Base-by-base conservation (phyloP, 768 basidiomycete species). In the Leucogyrophana mollusca region DNA sequence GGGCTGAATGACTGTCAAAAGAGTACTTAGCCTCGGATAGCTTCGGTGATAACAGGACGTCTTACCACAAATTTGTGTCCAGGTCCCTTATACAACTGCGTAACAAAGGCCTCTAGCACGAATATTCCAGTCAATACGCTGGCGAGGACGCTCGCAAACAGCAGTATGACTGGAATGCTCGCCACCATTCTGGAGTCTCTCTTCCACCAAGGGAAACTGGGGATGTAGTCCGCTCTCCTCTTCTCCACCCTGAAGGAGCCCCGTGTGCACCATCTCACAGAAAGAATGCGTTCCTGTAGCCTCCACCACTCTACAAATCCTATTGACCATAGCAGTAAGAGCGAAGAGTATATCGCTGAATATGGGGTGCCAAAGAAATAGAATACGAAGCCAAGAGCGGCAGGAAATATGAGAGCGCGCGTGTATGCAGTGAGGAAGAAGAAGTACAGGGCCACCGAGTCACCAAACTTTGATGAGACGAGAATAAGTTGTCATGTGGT, bases 301-400 rank as follows among this genome's bases (percentile, higher is more conserved):
- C 88, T 79, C 95, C 95, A 99, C 73, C 83, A 86, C 64, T 97
- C 94, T 50, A 94, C 87, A 57, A 94, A 95, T 16, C 78, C 64
- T 38, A 92, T 74, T 0, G 87, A 85, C 90, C 94, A 99, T 3
- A 93, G 45, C n/a, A 83, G 78, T 38, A 95, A 69, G 17, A 89
- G 66, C 43, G 77, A 66, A 0, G 91, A 91, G 62, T 93, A 97
- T 4, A 79, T 37, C 9, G 87, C 77, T 8, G 86, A 85, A 66
- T 93, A 97, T 0, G 85, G 78, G 1, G 77, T 73, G 21, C 80
- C 78, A 57, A 87, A 75, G 66, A 82, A 77, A 69, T 83, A 91
- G 61, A 83, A 85, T 16, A 79, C 40, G 38, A 82, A 56, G 1
- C 94, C 93, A 33, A 91, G 69, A 13, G 67, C 60, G 2, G 93